Evolutionary conservation across 352 stramenopile genomes (phyloP), one percentile per base, ranked within the genome.

Genomic region (Phytopythium sindhum): DNA sequence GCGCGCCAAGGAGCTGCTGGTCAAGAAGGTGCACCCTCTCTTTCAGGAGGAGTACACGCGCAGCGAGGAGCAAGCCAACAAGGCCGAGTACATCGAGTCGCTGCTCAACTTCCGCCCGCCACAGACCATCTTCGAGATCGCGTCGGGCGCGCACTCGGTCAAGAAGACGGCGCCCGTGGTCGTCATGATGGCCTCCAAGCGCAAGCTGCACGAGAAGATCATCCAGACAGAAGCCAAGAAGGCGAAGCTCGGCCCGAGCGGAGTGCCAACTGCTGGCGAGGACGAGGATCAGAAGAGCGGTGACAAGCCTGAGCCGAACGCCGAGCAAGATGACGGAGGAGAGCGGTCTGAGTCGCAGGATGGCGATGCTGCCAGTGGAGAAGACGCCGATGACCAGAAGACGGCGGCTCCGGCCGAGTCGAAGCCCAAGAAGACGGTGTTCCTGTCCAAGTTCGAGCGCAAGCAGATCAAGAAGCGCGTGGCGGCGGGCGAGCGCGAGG

Each of bases 111-210:
- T 98, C 70, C 91, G 96, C 17, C 96, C 96, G 17, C 94, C 95
- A 60, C 93, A 98, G 75, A 98, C 96, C 37, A 97, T 98, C 56
- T 98, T 98, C 76, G 96, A 98, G 70, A 95, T 98, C 53, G 92
- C 96, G 53, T 89, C 84, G 23, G 92, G 91, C 33, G 75, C 83
- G 28, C 83, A 93, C 56, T 90, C 84, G 45, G 68, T 79, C 26
- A 93, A 94, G 69, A 90, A 90, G 62, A 93, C 74, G 48, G 84
- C 85, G 50, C 81, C 84, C 24, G 77, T 65, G 15, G 80, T 95
- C 21, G 60, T 89, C 47, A 92, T 95, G 84, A 97, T 97, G 89
- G 73, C 88, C 29, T 88, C 77, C 50, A 96, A 96, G 75, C 86
- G 90, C 28, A 88, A 89, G 54, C 29, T 93, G 57, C 89, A 97